A percentile compares a stretch with the other conserved stretches of the same genome.
phyloP scores from a whole-genome alignment of 176 grass and related monocot genomes.

The sorghum (Sorghum bicolor) region DNA sequence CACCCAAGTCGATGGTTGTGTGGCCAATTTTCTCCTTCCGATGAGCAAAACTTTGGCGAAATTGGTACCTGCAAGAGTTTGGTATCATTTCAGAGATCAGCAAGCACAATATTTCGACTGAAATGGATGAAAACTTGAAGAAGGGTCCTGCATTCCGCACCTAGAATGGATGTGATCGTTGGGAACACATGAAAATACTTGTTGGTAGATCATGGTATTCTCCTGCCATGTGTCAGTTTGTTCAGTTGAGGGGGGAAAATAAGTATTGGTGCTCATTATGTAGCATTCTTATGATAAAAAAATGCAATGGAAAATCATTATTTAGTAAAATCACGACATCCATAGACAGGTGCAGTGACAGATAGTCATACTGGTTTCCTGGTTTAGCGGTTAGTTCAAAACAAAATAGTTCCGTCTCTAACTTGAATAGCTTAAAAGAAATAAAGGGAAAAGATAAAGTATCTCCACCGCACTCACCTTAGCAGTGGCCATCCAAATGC shows the following conservation, averaged over 20 bases:
- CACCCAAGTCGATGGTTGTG: constrained; percentile 62
- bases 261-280: not conserved
- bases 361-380: not conserved
- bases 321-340: not conserved
- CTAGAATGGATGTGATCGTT: constrained; percentile 67
- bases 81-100: constrained; percentile 2
- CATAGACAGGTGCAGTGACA: not conserved
- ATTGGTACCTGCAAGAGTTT: constrained; percentile 40
- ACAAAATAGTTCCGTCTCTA: not conserved
- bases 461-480: constrained; percentile 41
- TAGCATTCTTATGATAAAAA: not conserved
- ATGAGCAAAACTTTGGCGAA: constrained; percentile 54
- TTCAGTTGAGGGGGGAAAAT: not conserved
- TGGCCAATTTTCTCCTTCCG: constrained; percentile 68
- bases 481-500: constrained; percentile 77
- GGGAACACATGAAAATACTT: constrained; percentile 69
- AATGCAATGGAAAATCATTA: not conserved
- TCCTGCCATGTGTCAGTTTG: constrained; percentile 42
- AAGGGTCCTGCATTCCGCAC: not conserved
- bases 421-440: not conserved
- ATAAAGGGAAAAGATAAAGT: not conserved
- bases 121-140: not conserved
- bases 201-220: constrained; percentile 68
- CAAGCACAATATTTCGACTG: not conserved
- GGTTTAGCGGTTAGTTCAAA: not conserved